A percentile compares a stretch with the other conserved stretches of the same genome.
phyloP scores from a whole-genome alignment of 495 filamentous ascomycete genomes.

The Aspergillus biplanus region DNA sequence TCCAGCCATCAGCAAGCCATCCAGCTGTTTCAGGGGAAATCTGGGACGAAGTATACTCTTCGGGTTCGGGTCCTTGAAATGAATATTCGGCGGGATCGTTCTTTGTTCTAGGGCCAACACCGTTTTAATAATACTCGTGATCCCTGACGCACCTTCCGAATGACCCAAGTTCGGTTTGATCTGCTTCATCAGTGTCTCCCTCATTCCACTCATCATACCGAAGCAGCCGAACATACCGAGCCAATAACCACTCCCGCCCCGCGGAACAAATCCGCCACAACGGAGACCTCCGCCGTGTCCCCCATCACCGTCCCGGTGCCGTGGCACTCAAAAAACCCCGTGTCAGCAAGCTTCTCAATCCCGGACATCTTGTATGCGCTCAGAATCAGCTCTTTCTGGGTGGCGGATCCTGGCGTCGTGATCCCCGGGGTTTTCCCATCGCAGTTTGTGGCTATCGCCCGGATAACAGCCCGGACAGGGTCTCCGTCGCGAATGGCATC shows the following conservation, averaged over 20 bases:
- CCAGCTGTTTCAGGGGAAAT: too few species aligned
- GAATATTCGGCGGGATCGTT: slow-evolving; percentile 34
- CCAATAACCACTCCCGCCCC: slow-evolving; percentile 28
- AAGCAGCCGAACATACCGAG: not conserved
- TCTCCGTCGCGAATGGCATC: slow-evolving; percentile 42
- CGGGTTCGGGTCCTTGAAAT: not conserved
- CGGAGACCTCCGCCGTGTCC: slow-evolving; percentile 46
- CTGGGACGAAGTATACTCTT: too few species aligned
- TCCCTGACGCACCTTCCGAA: not conserved
- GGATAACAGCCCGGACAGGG: slow-evolving; percentile 48
- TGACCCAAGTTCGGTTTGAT: slow-evolving; percentile 60
- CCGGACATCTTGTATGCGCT: slow-evolving; percentile 34
- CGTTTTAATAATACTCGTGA: slow-evolving; percentile 46
- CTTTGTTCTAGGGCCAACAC: slow-evolving; percentile 50
- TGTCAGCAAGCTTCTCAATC: slow-evolving; percentile 23
- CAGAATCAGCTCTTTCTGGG: slow-evolving; percentile 25
- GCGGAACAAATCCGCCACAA: slow-evolving; percentile 46
- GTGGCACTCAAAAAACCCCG: slow-evolving; percentile 38
- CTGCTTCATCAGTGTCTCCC: too few species aligned
- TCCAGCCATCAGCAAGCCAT: too few species aligned
- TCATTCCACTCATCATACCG: too few species aligned
- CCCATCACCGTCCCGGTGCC: slow-evolving; percentile 45
- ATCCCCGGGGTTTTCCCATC: slow-evolving; percentile 34
- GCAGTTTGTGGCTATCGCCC: slow-evolving; percentile 37
- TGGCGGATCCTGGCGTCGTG: slow-evolving; percentile 6